Evolutionary conservation across 2,329 filamentous ascomycete species (phyloP), one percentile per base, ranked within the genome.

Genomic region (Aspergillus sp.): DNA sequence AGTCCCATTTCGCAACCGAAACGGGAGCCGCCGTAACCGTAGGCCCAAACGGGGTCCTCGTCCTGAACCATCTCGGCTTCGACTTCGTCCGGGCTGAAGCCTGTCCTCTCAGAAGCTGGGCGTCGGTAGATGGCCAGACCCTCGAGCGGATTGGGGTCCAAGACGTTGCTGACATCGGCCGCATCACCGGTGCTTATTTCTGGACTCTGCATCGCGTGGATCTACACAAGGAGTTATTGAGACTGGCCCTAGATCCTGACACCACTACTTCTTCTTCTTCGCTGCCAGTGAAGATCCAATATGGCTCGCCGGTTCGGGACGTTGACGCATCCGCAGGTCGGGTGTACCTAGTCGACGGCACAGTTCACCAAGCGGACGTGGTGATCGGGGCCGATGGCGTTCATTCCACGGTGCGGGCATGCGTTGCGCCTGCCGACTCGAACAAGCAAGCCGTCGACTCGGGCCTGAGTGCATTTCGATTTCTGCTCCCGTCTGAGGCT

Each of bases 371-470:
- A 26, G 62, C 60, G 4, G 64, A 67, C 40, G 46, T 67, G 3
- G 49, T 67, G 5, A 42, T 67, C 27, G 62, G 52, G 5, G 65
- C 60, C 2, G 64, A 68, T 42, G 65, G 65, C 5, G 47, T 62
- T 4, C 58, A 57, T 43, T 57, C 59, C 3, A 49, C 48, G 5
- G 35, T 48, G 5, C 46, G 52, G 1, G 43, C 42, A 7, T 41
- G 46, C 26, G 48, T 61, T 7, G 32, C 50, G 7, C 40, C 47
- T 3, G 3, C n/a, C 2, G 12, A 28, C 4, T 39, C 19, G 3
- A 48, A 50, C 10, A 45, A 47, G 1, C 12, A 32, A 2, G 42
- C 49, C 2, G 34, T 32, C 4, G 34, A 47, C 1, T 56, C 57
- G 1, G 56, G 56, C 1, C 43, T 57, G 36, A 54, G 51, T 26